A percentile compares a stretch with the other conserved stretches of the same genome.
Evolutionary conservation across 129 eudicot genomes (phyloP).

Genomic region (Chrysanthemum makinoi): DNA sequence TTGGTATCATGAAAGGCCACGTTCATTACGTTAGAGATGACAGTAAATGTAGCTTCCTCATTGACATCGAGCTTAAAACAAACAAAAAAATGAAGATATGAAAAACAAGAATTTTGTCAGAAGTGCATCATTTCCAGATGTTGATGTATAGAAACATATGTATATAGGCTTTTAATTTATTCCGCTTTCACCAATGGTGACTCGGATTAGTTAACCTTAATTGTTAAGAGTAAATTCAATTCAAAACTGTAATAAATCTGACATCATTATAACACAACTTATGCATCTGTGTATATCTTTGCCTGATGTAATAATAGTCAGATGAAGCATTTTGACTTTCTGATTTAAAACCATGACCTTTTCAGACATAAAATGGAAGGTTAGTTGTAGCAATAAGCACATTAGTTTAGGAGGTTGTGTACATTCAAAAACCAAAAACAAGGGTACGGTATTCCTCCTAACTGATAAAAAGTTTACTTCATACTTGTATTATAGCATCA

Average conservation of each 20-base stretch:
- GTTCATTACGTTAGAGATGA: slow-evolving; percentile 54
- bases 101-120: background rate
- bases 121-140: background rate
- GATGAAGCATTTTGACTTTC: too few relatives aligned
- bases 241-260: background rate
- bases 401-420: too few relatives aligned
- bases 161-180: slow-evolving; percentile 3
- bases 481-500: too few relatives aligned
- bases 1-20: slow-evolving; percentile 54
- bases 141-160: background rate
- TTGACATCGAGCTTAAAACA: slow-evolving; percentile 41
- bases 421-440: too few relatives aligned
- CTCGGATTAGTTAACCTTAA: slow-evolving; percentile 1
- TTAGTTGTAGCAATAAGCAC: too few relatives aligned
- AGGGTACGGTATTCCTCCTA: too few relatives aligned
- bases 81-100: slow-evolving; percentile 29
- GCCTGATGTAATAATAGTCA: background rate
- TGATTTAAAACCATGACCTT: too few relatives aligned
- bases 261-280: background rate
- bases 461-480: too few relatives aligned
- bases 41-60: slow-evolving; percentile 39
- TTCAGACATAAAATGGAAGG: too few relatives aligned
- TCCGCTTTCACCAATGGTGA: slow-evolving; percentile 18
- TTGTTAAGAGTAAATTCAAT: slow-evolving; percentile 11
- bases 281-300: background rate